A percentile compares a stretch with the other conserved stretches of the same genome.
Evolutionary conservation across 2,329 filamentous ascomycete genomes (phyloP).

Genomic region (Ophiostoma montium): DNA sequence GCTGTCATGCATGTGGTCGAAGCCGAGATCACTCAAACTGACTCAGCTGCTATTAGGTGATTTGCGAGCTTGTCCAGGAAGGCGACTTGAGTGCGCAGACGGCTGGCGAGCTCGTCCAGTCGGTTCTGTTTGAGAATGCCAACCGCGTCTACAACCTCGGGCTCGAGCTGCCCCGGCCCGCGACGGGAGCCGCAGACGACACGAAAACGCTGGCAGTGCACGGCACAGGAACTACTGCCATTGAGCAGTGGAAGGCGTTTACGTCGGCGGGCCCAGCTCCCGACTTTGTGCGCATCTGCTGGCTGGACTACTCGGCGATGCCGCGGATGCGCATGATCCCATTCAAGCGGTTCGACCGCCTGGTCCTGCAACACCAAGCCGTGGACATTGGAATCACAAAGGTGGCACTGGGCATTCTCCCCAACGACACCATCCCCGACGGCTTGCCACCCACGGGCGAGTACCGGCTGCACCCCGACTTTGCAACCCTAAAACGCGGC

Average conservation of each 20-base stretch:
- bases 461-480: conserved; percentile 52
- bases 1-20: neutral
- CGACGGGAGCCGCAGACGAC: too few species aligned
- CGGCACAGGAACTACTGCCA: too few species aligned
- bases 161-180: conserved; percentile 24
- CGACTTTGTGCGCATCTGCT: conserved; percentile 60
- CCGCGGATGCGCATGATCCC: conserved; percentile 55
- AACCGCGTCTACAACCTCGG: conserved; percentile 59
- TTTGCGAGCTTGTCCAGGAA: conserved; percentile 52
- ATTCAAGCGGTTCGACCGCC: conserved; percentile 36
- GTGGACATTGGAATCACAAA: conserved; percentile 45
- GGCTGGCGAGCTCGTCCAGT: conserved; percentile 48
- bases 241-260: conserved; percentile 26
- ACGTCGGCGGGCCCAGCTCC: conserved; percentile 33
- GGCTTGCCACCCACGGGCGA: conserved; percentile 46
- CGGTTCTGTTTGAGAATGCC: conserved; percentile 63
- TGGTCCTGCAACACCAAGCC: conserved; percentile 30
- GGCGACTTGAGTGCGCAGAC: conserved; percentile 46
- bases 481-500: conserved; percentile 45
- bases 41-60: conserved; percentile 36
- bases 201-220: too few species aligned
- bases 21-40: too few species aligned
- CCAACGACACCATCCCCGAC: conserved; percentile 45
- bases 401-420: conserved; percentile 51
- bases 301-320: conserved; percentile 64